Base-by-base conservation (phyloP, 108 stramenopile genomes). In the Bacterosira constricta region DNA sequence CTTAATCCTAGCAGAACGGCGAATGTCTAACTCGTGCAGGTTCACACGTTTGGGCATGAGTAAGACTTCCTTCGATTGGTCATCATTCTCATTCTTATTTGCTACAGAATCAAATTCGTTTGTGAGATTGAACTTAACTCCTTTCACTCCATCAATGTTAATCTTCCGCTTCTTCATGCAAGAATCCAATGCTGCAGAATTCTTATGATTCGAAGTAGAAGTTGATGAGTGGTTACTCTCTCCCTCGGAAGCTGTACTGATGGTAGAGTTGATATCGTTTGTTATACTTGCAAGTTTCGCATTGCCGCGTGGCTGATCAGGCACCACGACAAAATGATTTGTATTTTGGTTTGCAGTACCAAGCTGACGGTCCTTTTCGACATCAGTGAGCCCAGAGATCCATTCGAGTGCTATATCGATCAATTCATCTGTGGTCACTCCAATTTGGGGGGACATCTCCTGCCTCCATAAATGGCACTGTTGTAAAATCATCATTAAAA, bases 371-470 rank as follows among this genome's bases (percentile, higher is more conserved):
- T 6, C 8, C 44, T 21, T 21, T 21, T 47, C 21, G 46, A 18
- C 20, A 47, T 21, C 46, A 23, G 6, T 47, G 21, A 23, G 49
- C 49, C 49, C 49, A 50, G 49, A 50, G 5, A 39, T 42, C 39
- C 39, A 61, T 29, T 41, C 41, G 0, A 44, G 41, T 1, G 60
- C 60, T 6, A 69, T 18, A 31, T 58, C 56, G 20, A 44, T 44
- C 3, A 26, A 32, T 29, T 69, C 46, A 15, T 53, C 37, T 35
- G 62, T 73, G 9, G 9, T 50, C 31, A 13, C 15, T 47, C 71
- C 62, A 73, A 38, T 73, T 63, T 10, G 61, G 54, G 25, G 71
- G 71, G 15, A 73, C 39, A 1, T 62, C 18, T 3, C 61, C 71
- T 6, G 34, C 42, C 30, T 46, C 15, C 47, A 73, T 63, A 12